Percentiles rank a stretch among this genome's conserved stretches.
Conservation (phyloP, 139 green algal genomes). For the Chlorella sp. region DNA sequence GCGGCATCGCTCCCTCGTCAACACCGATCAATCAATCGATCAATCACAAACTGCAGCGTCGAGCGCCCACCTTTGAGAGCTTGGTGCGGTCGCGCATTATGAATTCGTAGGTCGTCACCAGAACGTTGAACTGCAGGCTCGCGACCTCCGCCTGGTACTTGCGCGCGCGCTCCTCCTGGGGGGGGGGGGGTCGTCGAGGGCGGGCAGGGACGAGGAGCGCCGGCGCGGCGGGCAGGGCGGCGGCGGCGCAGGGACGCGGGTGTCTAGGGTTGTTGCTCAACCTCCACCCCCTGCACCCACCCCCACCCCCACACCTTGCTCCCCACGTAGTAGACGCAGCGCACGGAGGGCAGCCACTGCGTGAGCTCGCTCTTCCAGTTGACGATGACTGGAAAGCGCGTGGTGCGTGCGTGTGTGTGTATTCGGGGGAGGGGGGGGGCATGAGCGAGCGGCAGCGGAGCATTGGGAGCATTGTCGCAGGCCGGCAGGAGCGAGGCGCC, state of each 20-base stretch:
- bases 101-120: conserved; percentile 98
- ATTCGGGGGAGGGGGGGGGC: neutral
- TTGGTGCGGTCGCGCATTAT: conserved; percentile 89
- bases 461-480: neutral
- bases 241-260: neutral
- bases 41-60: too few species aligned
- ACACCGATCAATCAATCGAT: too few species aligned
- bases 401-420: neutral
- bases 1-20: too few species aligned
- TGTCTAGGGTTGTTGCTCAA: too few species aligned
- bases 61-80: conserved; percentile 58
- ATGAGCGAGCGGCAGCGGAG: neutral
- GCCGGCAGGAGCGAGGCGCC: neutral
- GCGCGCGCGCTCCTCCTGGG: conserved; percentile 71
- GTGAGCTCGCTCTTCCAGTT: conserved; percentile 97
- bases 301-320: conserved; percentile 27
- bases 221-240: neutral
- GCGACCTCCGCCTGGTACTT: conserved; percentile 69
- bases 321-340: conserved; percentile 77
- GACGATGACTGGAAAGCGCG: conserved; percentile 74
- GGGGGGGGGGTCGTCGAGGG: conserved; percentile 41
- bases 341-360: conserved; percentile 84
- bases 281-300: too few species aligned
- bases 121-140: conserved; percentile 91
- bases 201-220: neutral